A percentile compares a stretch with the other conserved stretches of the same genome.
These are phyloP conservation scores for Pseudonitzschia delicatissima DNA, from an alignment of 108 stramenopile genomes.

Conservation along the genomic window DNA sequence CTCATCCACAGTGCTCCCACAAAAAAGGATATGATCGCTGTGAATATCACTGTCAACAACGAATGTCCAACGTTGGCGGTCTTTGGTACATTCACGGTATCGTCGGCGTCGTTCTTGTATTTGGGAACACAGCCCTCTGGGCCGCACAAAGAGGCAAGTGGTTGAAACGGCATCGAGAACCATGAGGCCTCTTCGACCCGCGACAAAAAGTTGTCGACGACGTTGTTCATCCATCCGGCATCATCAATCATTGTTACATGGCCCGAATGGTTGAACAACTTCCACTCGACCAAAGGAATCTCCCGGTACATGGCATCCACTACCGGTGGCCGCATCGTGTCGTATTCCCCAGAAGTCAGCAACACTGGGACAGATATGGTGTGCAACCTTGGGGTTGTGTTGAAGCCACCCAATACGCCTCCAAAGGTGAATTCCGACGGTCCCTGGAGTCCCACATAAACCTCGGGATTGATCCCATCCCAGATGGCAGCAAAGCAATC, in stretches of 20 bases:
- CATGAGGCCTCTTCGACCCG: slow-evolving; percentile 3
- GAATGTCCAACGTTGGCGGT: too few species aligned
- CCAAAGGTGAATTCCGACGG: slow-evolving; percentile 40
- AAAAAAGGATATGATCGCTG: too few species aligned
- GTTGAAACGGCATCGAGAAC: neutral
- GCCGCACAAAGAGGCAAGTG: neutral
- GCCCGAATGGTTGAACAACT: slow-evolving; percentile 38
- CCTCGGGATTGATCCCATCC: slow-evolving; percentile 25
- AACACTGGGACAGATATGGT: slow-evolving; percentile 38
- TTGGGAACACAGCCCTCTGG: neutral
- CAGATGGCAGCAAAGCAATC: slow-evolving; percentile 42
- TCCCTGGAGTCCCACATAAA: slow-evolving; percentile 50
- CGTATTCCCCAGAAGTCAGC: slow-evolving; percentile 41
- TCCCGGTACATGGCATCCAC: slow-evolving; percentile 36
- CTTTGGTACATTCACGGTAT: too few species aligned
- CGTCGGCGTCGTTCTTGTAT: neutral
- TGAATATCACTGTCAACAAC: too few species aligned
- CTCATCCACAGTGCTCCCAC: too few species aligned
- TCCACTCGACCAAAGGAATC: slow-evolving; percentile 18
- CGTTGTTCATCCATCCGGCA: slow-evolving; percentile 35
- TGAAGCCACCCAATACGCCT: slow-evolving; percentile 29
- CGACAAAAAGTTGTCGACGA: slow-evolving; percentile 19
- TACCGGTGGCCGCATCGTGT: slow-evolving; percentile 48
- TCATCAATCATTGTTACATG: slow-evolving; percentile 56
- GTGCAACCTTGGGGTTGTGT: slow-evolving; percentile 32